phyloP scores from a whole-genome alignment of 2,329 filamentous ascomycete species.

The Exophiala oligosperma region DNA sequence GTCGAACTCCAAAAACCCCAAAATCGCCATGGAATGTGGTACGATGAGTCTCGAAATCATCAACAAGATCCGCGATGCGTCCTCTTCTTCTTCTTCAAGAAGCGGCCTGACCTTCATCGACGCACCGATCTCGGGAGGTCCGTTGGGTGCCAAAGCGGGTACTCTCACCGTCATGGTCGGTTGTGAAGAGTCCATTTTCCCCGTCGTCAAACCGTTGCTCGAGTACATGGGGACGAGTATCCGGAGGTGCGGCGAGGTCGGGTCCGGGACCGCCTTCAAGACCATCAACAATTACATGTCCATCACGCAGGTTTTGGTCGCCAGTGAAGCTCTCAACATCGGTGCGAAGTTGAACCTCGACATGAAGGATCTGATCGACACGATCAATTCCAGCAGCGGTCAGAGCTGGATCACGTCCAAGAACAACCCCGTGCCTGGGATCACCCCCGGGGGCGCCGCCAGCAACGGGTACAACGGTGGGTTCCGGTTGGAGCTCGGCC shows the following conservation, averaged over 20 bases:
- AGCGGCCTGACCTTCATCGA: conserved; percentile 7
- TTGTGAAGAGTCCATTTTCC: conserved; percentile 3
- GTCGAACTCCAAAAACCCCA: neutral
- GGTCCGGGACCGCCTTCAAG: conserved; percentile 30
- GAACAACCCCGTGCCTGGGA: conserved; percentile 33
- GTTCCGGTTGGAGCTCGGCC: conserved; percentile 21
- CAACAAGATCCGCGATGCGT: conserved; percentile 7
- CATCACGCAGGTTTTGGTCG: conserved; percentile 20
- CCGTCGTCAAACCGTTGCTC: conserved; percentile 1
- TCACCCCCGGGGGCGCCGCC: conserved; percentile 36
- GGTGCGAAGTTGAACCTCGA: conserved; percentile 17
- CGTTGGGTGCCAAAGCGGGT: conserved; percentile 9
- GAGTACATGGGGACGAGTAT: conserved; percentile 18
- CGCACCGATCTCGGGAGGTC: conserved; percentile 12
- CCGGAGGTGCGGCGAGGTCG: conserved; percentile 30
- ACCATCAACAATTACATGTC: conserved; percentile 32
- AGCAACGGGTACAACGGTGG: conserved; percentile 40
- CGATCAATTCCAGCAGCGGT: conserved; percentile 24
- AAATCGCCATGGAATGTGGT: conserved; percentile 13
- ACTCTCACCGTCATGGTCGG: conserved; percentile 17
- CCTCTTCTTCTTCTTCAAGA: neutral
- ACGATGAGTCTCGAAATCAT: conserved; percentile 8
- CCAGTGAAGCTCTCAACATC: conserved; percentile 22
- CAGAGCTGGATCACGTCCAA: conserved; percentile 30
- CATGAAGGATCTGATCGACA: conserved; percentile 25